Evolutionary conservation across 169 alveolate genomes (phyloP).

Genomic region (Eimeria praecox): DNA sequence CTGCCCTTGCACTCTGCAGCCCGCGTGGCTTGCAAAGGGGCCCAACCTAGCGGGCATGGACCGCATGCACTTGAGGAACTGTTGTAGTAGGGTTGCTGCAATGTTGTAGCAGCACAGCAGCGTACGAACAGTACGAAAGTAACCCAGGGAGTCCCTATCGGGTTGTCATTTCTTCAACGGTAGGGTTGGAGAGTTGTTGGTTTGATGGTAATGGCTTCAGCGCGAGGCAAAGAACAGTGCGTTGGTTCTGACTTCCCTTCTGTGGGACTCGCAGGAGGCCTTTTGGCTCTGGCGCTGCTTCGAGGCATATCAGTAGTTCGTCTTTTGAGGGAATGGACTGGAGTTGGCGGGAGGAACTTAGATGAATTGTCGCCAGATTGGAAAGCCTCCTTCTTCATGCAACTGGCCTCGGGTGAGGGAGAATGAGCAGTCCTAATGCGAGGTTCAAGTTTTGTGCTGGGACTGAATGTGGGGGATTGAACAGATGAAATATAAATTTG

Average conservation of each 20-base stretch:
- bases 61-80: too few species aligned
- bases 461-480: neutral
- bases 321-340: constrained; percentile 36
- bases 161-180: neutral
- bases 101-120: too few species aligned
- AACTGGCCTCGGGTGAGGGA: constrained; percentile 9
- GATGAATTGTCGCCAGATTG: constrained; percentile 36
- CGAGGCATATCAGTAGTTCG: constrained; percentile 32
- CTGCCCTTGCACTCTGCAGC: too few species aligned
- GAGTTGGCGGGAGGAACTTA: neutral
- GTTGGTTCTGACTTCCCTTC: neutral
- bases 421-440: neutral
- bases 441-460: too few species aligned
- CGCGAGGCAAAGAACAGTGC: neutral
- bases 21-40: too few species aligned
- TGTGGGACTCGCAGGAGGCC: constrained; percentile 26
- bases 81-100: too few species aligned
- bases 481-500: neutral
- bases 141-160: too few species aligned
- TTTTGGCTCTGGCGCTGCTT: constrained; percentile 59
- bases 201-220: neutral
- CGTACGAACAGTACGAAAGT: too few species aligned
- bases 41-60: too few species aligned
- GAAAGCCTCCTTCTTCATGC: constrained; percentile 23
- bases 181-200: neutral